Base-by-base conservation (phyloP, 2,329 filamentous ascomycete genomes). In the Alternaria longipes region DNA sequence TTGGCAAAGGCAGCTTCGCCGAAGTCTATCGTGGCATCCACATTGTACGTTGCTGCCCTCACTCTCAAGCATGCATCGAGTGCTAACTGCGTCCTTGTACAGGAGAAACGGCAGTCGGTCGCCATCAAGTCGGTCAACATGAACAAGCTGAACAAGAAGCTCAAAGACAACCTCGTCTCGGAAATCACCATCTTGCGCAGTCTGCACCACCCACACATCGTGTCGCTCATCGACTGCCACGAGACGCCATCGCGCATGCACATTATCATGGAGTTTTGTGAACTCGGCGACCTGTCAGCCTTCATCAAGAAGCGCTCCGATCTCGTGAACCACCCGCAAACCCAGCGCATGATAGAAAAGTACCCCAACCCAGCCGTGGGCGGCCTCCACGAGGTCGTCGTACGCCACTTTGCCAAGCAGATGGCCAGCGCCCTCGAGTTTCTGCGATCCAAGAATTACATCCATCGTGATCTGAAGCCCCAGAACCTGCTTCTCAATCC, bases 241-340 rank as follows among this genome's bases (percentile, higher is more conserved):
- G 94, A 98, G 79, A 91, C 92, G 0, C 84, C 88, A 4, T 90
- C 90, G 22, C 92, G 97, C 75, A 97, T 98, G 81, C 95, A 99
- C 81, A 87, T 99, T 60, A 90, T 98, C 65, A 99, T 98, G 94
- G 95, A 99, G 82, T 98, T 96, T 81, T 98, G 95, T 81, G 93
- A 97, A 76, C 86, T 99, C 41, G 94, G 95, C 22, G 95, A 99
- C 76, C 82, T 99, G 60, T 97, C 95, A 11, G 85, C 94, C 55
- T 98, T 99, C 80, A 97, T 99, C 82, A 97, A 95, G 85, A 96
- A 95, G 81, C 88, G 94, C 62, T 89, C 94, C 62, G 91, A 90
- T 74, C 87, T 97, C 46, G 86, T 85, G 45, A 90, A 90, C 52
- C 91, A 97, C 76, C 89, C 91, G 28, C 90, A 92, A 54, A 95